Evolutionary conservation across 202 grass and related monocot genomes (phyloP).

Genomic region (Panicum hallii): DNA sequence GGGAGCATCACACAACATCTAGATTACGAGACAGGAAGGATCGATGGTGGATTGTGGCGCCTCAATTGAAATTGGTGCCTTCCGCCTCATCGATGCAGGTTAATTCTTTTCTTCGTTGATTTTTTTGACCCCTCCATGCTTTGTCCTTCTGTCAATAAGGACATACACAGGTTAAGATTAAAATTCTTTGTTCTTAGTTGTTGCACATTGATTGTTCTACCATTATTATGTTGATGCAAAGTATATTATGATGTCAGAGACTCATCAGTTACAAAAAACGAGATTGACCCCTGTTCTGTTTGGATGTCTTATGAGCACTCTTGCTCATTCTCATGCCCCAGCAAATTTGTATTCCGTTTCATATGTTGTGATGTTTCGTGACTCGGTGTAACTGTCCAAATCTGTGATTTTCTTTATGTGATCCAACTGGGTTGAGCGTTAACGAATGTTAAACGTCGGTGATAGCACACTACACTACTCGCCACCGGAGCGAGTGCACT

Average conservation of each 20-base stretch:
- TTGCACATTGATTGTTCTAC: constrained; percentile 59
- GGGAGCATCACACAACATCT: constrained; percentile 49
- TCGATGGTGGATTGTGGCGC: constrained; percentile 44
- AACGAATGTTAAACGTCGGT: neutral
- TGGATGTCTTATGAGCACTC: constrained; percentile 10
- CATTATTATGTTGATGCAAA: constrained; percentile 47
- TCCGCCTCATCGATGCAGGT: constrained; percentile 54
- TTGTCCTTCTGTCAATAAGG: constrained; percentile 67
- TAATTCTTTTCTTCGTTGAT: constrained; percentile 54
- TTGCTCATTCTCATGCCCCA: neutral
- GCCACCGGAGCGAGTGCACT: too few relatives aligned
- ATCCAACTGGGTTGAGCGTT: neutral
- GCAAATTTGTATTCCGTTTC: neutral
- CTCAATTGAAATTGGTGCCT: constrained; percentile 61
- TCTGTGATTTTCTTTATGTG: neutral
- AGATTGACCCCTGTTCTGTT: constrained; percentile 33
- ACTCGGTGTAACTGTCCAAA: neutral
- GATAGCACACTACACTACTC: neutral
- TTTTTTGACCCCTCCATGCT: constrained; percentile 52
- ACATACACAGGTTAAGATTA: constrained; percentile 60
- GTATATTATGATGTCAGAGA: constrained; percentile 53
- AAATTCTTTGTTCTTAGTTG: constrained; percentile 70
- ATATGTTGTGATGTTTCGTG: neutral
- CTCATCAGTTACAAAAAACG: constrained; percentile 24
- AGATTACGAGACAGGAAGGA: constrained; percentile 53